Percentiles rank a stretch among this genome's conserved stretches.
These are phyloP conservation scores for Iberis amara DNA, from an alignment of 441 rosid species.

Conservation along the genomic window DNA sequence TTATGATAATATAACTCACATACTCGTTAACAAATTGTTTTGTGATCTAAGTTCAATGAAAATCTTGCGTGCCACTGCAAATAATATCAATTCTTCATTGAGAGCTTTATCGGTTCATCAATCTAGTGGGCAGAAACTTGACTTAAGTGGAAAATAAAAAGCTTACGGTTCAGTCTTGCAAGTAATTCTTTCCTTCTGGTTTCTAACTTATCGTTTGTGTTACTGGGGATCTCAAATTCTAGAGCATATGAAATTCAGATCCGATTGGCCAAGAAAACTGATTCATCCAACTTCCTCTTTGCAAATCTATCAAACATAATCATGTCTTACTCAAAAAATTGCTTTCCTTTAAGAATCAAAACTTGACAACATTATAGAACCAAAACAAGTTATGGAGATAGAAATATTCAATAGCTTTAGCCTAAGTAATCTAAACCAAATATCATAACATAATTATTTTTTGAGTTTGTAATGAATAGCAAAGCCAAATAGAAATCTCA, in stretches of 20 bases:
- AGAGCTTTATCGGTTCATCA: background rate
- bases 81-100: background rate
- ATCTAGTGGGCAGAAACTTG: background rate
- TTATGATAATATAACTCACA: background rate
- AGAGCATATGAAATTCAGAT: conserved; percentile 76
- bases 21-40: no score
- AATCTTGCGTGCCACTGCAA: background rate
- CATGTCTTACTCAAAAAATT: conserved; percentile 4
- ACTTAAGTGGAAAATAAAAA: background rate
- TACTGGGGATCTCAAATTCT: conserved; percentile 59
- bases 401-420: no score
- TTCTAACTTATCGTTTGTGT: conserved; percentile 76
- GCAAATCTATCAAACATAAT: conserved; percentile 54
- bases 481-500: no score
- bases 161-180: conserved; percentile 56
- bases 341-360: background rate
- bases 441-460: no score
- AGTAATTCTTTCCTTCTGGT: conserved; percentile 68
- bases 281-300: conserved; percentile 78
- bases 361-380: no score
- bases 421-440: no score
- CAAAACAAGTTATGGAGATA: no score
- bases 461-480: no score
- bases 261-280: conserved; percentile 62
- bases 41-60: conserved; percentile 8